Base-by-base conservation (phyloP, 495 filamentous ascomycete genomes). In the Pseudoneurospora amorphoporcata region DNA sequence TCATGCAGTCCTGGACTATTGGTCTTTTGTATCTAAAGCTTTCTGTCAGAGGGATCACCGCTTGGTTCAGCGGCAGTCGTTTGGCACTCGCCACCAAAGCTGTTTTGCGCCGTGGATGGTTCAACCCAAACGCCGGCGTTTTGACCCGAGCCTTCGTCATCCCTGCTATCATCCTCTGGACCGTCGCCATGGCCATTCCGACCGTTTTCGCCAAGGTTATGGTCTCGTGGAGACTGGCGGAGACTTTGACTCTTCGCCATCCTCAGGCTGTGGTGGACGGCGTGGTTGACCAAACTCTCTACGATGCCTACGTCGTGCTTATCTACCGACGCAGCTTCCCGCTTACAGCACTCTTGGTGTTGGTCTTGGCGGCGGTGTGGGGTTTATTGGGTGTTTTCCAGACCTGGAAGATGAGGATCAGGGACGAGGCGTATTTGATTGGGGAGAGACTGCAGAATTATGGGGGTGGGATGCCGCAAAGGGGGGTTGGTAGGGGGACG, bases 341-440 rank as follows among this genome's bases (percentile, higher is more conserved):
- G 2, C 80, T 86, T 9, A 82, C 91, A 45, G 79, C 84, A 0
- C 73, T 91, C 3, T 83, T 81, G 38, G 75, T 89, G 14, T 76
- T 81, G 23, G 74, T 71, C 0, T 70, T 79, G 3, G 23, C 80
- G n/a, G 75, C 77, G 39, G 68, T 79, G 23, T 83, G 82, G 68
- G 84, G 85, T 70, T 81, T 90, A 47, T 81, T 94, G 45, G 87
- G 87, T 53, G 82, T 91, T 40, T 87, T 95, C 72, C 86, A 88
- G 35, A 84, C 87, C 53, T 99, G 95, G 95, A 89, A 92, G 78
- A 86, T 89, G 77, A 89, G 88, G 75, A 94, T 99, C 68, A 83
- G 91, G 40, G 95, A 99, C 78, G 95, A 99, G 81, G 95, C 97
- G 8, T 99, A 98, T 77, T 83, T 98, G 74, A 95, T 98, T 77